Evolutionary conservation across 1,284 basidiomycete genomes (phyloP).

Genomic region (Ganoderma multipileum): DNA sequence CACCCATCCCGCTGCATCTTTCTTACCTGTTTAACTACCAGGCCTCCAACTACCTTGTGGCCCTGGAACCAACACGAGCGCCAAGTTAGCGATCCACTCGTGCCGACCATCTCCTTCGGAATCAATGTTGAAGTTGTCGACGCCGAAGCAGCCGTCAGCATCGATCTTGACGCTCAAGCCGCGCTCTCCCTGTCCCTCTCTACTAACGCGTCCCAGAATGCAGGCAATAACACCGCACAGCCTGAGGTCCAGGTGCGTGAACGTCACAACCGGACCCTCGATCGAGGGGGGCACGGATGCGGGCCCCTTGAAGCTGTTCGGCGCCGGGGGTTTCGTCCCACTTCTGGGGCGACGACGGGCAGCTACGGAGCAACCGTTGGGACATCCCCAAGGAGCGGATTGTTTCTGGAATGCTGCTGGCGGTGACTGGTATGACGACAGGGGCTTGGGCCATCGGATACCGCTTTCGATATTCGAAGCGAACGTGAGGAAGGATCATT

Average conservation of each 20-base stretch:
- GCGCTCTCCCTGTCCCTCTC: slow-evolving; percentile 9
- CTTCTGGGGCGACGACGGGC: neutral
- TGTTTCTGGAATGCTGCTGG: no score
- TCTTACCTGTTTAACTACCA: neutral
- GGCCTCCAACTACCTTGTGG: slow-evolving; percentile 17
- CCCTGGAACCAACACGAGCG: slow-evolving; percentile 47
- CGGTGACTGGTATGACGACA: neutral
- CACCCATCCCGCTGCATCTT: neutral
- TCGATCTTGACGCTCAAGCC: slow-evolving; percentile 51
- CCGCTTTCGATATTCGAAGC: neutral
- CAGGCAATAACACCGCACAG: neutral
- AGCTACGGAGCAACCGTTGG: neutral
- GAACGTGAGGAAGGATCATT: neutral
- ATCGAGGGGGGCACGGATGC: neutral
- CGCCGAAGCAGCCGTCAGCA: slow-evolving; percentile 45
- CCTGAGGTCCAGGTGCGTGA: slow-evolving; percentile 11
- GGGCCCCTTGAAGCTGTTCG: neutral
- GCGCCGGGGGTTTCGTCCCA: neutral
- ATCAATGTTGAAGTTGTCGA: slow-evolving; percentile 43
- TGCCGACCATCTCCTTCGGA: slow-evolving; percentile 36
- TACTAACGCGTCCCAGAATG: slow-evolving; percentile 7
- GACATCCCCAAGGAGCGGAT: neutral
- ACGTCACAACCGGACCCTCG: neutral
- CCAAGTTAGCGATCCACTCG: slow-evolving; percentile 45
- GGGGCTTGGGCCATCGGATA: neutral